phyloP scores from a whole-genome alignment of 2,329 filamentous ascomycete species.

The Fusarium sp. region DNA sequence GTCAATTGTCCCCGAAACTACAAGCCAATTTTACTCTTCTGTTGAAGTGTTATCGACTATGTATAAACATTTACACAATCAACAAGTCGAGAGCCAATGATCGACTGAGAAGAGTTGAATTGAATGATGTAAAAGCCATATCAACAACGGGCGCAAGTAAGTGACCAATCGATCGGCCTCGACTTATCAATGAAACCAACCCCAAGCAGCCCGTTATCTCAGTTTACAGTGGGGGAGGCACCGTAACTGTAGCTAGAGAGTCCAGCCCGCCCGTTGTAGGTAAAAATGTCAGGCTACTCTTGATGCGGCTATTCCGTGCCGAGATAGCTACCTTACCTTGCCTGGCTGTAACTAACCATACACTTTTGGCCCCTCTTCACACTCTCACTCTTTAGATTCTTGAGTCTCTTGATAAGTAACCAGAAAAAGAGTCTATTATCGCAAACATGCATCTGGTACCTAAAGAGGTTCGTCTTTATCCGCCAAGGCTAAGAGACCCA shows the following conservation, averaged over 20 bases:
- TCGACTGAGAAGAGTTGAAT: background rate
- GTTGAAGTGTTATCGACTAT: conserved; percentile 10
- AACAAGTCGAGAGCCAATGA: conserved; percentile 14
- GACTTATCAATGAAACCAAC: conserved; percentile 23
- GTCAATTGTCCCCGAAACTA: background rate
- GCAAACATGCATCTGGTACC: conserved; percentile 59
- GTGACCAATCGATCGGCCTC: conserved; percentile 21
- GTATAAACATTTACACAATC: conserved; percentile 13
- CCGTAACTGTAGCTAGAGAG: background rate
- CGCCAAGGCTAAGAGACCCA: conserved; percentile 22
- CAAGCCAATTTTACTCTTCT: background rate
- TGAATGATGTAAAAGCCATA: conserved; percentile 19
- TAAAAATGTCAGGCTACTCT: conserved; percentile 27
- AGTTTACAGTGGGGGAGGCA: conserved; percentile 21
- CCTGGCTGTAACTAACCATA: background rate
- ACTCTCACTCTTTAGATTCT: background rate
- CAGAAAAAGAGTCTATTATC: conserved; percentile 5
- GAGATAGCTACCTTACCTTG: conserved; percentile 5
- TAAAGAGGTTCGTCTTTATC: conserved; percentile 55
- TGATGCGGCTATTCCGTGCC: conserved; percentile 29
- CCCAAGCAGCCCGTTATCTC: conserved; percentile 21
- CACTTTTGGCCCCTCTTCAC: conserved; percentile 4
- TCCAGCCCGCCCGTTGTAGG: conserved; percentile 11
- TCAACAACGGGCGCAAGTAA: conserved; percentile 8
- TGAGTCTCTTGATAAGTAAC: background rate